Conservation (phyloP, 352 stramenopile genomes). For the Pythium apleroticum region DNA sequence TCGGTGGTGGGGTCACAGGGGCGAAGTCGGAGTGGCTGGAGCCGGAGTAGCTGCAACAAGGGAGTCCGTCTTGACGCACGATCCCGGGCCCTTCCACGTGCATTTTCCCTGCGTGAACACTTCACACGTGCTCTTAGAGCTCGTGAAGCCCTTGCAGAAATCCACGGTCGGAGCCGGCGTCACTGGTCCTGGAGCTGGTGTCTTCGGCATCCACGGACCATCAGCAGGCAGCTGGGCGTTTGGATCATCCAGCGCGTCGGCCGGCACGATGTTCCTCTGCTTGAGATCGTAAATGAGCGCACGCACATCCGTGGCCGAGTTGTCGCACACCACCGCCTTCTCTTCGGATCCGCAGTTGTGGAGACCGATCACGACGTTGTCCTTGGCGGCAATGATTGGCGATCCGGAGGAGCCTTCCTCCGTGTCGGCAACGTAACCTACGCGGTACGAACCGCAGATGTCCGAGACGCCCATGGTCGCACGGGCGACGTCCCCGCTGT, state of each 20-base stretch:
- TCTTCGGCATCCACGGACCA: slow-evolving; percentile 30
- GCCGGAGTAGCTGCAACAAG: neutral
- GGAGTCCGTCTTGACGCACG: slow-evolving; percentile 21
- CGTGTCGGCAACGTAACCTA: slow-evolving; percentile 46
- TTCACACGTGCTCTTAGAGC: slow-evolving; percentile 31
- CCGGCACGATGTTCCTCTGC: slow-evolving; percentile 28
- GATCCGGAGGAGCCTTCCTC: slow-evolving; percentile 41
- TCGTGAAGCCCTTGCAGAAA: slow-evolving; percentile 32
- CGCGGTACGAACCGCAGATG: slow-evolving; percentile 32
- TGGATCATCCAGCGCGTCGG: slow-evolving; percentile 30
- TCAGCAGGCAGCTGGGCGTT: slow-evolving; percentile 14
- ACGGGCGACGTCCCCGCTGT: slow-evolving; percentile 28
- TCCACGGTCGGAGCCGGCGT: slow-evolving; percentile 30
- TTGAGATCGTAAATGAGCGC: slow-evolving; percentile 34
- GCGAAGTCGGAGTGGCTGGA: neutral
- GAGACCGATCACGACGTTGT: slow-evolving; percentile 49
- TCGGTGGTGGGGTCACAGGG: neutral
- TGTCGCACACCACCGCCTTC: slow-evolving; percentile 23
- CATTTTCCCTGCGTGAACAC: slow-evolving; percentile 31
- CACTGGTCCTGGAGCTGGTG: slow-evolving; percentile 17
- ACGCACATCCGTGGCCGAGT: slow-evolving; percentile 35
- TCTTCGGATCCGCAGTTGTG: slow-evolving; percentile 40
- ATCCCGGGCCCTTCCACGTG: slow-evolving; percentile 4
- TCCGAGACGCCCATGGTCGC: slow-evolving; percentile 27
- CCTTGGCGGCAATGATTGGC: slow-evolving; percentile 33